phyloP scores from a whole-genome alignment of 129 eudicot species.

The Ambrosia artemisiifolia region DNA sequence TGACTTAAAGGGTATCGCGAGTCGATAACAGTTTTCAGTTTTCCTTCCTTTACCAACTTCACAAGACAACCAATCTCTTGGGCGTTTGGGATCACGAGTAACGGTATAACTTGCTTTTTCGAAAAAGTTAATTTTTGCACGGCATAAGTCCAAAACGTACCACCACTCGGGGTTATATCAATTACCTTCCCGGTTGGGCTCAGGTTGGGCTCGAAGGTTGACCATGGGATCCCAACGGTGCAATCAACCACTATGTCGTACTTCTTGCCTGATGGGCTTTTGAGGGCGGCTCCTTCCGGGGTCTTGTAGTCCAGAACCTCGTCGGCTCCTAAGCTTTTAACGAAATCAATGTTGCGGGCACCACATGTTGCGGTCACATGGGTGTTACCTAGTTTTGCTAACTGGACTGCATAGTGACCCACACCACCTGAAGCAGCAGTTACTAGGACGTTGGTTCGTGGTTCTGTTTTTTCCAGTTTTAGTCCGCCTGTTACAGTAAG shows the following conservation, averaged over 20 bases:
- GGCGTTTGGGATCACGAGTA: slow-evolving; percentile 39
- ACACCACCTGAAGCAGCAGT: slow-evolving; percentile 85
- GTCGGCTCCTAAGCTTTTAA: slow-evolving; percentile 66
- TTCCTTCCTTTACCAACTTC: slow-evolving; percentile 66
- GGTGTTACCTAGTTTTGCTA: slow-evolving; percentile 68
- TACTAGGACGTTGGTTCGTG: slow-evolving; percentile 47
- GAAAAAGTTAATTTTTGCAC: slow-evolving; percentile 60
- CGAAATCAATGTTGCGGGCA: slow-evolving; percentile 63
- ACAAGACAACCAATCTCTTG: slow-evolving; percentile 48
- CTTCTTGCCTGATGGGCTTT: slow-evolving; percentile 66
- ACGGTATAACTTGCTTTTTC: slow-evolving; percentile 58
- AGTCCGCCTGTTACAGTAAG: slow-evolving; percentile 46
- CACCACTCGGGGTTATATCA: slow-evolving; percentile 47
- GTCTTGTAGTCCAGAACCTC: slow-evolving; percentile 72
- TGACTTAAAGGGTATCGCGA: slow-evolving; percentile 53
- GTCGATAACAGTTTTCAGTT: slow-evolving; percentile 59
- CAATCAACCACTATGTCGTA: slow-evolving; percentile 61
- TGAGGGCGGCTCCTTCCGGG: slow-evolving; percentile 65
- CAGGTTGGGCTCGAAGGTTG: slow-evolving; percentile 55
- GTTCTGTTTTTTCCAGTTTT: slow-evolving; percentile 51
- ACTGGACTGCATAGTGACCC: slow-evolving; percentile 76
- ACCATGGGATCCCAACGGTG: slow-evolving; percentile 57
- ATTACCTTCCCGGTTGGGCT: slow-evolving; percentile 54
- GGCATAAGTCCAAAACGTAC: slow-evolving; percentile 46
- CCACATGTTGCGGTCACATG: slow-evolving; percentile 74